phyloP scores from a whole-genome alignment of 2,329 filamentous ascomycete genomes.

The Fusarium udum region DNA sequence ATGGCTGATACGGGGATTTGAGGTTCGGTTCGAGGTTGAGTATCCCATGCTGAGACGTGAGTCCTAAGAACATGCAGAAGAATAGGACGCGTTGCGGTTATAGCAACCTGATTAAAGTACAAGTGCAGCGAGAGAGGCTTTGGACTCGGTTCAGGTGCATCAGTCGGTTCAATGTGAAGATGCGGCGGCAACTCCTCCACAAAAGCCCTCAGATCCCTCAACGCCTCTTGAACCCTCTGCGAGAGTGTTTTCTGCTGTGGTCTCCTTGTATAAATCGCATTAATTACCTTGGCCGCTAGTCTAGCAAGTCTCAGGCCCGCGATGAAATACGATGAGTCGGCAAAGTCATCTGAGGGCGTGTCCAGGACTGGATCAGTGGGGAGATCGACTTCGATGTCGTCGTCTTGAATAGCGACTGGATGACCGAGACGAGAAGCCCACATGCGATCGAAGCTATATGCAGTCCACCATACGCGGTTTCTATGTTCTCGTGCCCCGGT shows the following conservation, averaged over 20 bases:
- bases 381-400: constrained; percentile 57
- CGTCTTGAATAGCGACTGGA: constrained; percentile 58
- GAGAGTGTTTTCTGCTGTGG: constrained; percentile 44
- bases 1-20: constrained; percentile 47
- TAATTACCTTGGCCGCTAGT: constrained; percentile 42
- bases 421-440: constrained; percentile 60
- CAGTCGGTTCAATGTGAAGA: constrained; percentile 45
- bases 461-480: constrained; percentile 55
- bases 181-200: constrained; percentile 45
- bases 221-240: constrained; percentile 46
- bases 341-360: constrained; percentile 44
- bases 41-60: constrained; percentile 42
- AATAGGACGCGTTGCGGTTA: constrained; percentile 48
- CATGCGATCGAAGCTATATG: constrained; percentile 57
- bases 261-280: constrained; percentile 47
- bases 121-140: constrained; percentile 48
- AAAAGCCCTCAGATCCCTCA: constrained; percentile 46
- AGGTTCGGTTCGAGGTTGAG: constrained; percentile 26
- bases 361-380: constrained; percentile 49
- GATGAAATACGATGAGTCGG: constrained; percentile 45
- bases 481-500: constrained; percentile 51
- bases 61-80: constrained; percentile 48
- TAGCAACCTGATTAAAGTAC: constrained; percentile 47
- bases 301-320: constrained; percentile 53
- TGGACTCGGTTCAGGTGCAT: constrained; percentile 33